A percentile compares a stretch with the other conserved stretches of the same genome.
Evolutionary conservation across 106 monocot genomes (phyloP).

Genomic region (Allium fistulosum): DNA sequence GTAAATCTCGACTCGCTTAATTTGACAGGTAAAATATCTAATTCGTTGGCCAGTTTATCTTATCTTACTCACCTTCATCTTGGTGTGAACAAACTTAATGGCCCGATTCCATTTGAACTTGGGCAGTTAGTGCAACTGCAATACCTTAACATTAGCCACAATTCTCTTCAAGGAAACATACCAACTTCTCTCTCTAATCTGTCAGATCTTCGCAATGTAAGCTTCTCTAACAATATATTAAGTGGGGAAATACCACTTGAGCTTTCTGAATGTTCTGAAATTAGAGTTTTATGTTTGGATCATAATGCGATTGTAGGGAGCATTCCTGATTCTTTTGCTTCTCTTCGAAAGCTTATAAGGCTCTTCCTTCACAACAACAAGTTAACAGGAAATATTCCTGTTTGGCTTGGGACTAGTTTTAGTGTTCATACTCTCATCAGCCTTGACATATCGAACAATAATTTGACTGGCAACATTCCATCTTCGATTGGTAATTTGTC

Average conservation of each 20-base stretch:
- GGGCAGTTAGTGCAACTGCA: slow-evolving; percentile 1
- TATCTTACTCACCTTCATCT: slow-evolving; percentile 20
- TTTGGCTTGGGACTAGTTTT: not conserved
- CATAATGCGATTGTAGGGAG: slow-evolving; percentile 1
- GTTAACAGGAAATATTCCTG: slow-evolving; percentile 18
- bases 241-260: slow-evolving; percentile 19
- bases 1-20: slow-evolving; percentile 19
- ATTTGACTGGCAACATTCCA: slow-evolving; percentile 25
- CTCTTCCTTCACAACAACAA: slow-evolving; percentile 7
- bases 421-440: not conserved
- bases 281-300: not conserved
- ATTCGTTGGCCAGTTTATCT: slow-evolving; percentile 27
- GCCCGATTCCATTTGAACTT: slow-evolving; percentile 4
- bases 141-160: slow-evolving; percentile 8
- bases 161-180: slow-evolving; percentile 16
- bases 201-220: slow-evolving; percentile 2
- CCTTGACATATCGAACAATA: slow-evolving; percentile 20
- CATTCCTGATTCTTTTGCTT: slow-evolving; percentile 8
- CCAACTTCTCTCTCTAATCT: slow-evolving; percentile 12
- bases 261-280: slow-evolving; percentile 10
- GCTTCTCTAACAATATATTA: slow-evolving; percentile 16
- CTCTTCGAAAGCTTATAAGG: not conserved
- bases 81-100: slow-evolving; percentile 5
- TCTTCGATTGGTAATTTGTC: slow-evolving; percentile 21
- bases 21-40: slow-evolving; percentile 31